A percentile compares a stretch with the other conserved stretches of the same genome.
phyloP scores from a whole-genome alignment of 805 yeast genomes.

The Priceomyces haplophilus region DNA sequence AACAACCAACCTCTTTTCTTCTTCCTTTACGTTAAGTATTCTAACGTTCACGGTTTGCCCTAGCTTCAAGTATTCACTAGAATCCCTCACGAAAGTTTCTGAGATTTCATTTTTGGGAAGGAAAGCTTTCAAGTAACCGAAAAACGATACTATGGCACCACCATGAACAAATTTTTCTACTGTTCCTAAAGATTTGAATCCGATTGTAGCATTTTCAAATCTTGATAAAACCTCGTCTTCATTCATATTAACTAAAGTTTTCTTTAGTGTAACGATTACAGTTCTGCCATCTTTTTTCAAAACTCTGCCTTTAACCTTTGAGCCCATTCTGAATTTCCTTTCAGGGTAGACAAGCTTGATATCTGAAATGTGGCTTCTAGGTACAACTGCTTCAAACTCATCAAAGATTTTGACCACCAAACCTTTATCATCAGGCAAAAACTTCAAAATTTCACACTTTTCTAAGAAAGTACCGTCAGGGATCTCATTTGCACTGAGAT shows the following conservation, averaged over 20 bases:
- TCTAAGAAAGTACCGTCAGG: conserved; percentile 67
- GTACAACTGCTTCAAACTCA: conserved; percentile 71
- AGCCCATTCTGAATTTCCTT: conserved; percentile 82
- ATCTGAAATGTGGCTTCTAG: conserved; percentile 77
- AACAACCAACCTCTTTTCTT: conserved; percentile 57
- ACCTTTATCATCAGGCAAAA: conserved; percentile 59
- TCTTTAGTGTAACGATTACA: conserved; percentile 71
- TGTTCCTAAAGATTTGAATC: conserved; percentile 64
- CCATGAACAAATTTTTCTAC: conserved; percentile 65
- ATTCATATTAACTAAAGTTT: conserved; percentile 69
- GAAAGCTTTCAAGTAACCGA: conserved; percentile 73
- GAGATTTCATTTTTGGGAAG: conserved; percentile 86
- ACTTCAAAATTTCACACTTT: conserved; percentile 51
- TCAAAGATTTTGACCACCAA: conserved; percentile 63
- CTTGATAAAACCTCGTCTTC: conserved; percentile 48
- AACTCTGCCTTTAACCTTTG: conserved; percentile 74
- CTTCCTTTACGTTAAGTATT: conserved; percentile 53
- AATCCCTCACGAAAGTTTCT: conserved; percentile 77
- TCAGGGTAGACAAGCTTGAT: conserved; percentile 84
- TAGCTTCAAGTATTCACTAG: conserved; percentile 71
- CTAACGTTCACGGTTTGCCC: conserved; percentile 83
- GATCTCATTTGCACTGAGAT: conserved; percentile 66
- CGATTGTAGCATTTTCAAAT: conserved; percentile 39
- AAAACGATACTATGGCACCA: conserved; percentile 84
- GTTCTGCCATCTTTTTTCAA: conserved; percentile 49